Base-by-base conservation (phyloP, 2,329 filamentous ascomycete genomes). In the Pseudopithomyces maydicus region DNA sequence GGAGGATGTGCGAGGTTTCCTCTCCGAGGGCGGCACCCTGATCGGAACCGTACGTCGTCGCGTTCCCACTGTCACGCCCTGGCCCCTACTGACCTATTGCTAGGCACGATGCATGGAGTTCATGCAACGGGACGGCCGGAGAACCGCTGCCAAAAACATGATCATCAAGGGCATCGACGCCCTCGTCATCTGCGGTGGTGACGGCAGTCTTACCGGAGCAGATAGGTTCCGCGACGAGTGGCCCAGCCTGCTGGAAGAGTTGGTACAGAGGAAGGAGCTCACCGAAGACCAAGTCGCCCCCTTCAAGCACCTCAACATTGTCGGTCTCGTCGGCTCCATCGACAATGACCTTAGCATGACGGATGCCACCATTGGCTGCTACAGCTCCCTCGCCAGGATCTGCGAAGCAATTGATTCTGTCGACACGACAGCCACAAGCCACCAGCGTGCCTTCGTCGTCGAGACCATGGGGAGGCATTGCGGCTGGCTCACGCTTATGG, bases 261-360 rank as follows among this genome's bases (percentile, higher is more conserved):
- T 99, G 59, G 90, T 98, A 35, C 74, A 85, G 48, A 90, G 79
- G 2, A 87, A 88, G 52, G 84, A 94, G 70, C 82, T 97, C 68
- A 88, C 86, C 6, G 70, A 80, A 42, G 85, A 89, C 55, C 89
- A 97, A 73, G 79, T 91, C 57, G 82, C 86, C 44, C 90, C 90
- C 1, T 96, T 92, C 82, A 84, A 85, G 70, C 88, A 96, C 66
- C 85, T 99, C 72, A 99, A 98, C 78, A 97, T 99, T 65, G 94
- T 98, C 52, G 95, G 95, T 46, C 82, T 98, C 50, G 95, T 99
- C 26, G 95, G 95, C 56, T 97, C 92, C 52, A 99, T 99, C 72
- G 95, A 99, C 83, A 99, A 99, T 74, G 95, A 99, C 74, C 90
- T 99, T 78, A 96, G 93, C 48, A 92, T 92, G 63, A 99, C 95